phyloP scores from a whole-genome alignment of 345 rosid genomes.

The Psidium guajava region DNA sequence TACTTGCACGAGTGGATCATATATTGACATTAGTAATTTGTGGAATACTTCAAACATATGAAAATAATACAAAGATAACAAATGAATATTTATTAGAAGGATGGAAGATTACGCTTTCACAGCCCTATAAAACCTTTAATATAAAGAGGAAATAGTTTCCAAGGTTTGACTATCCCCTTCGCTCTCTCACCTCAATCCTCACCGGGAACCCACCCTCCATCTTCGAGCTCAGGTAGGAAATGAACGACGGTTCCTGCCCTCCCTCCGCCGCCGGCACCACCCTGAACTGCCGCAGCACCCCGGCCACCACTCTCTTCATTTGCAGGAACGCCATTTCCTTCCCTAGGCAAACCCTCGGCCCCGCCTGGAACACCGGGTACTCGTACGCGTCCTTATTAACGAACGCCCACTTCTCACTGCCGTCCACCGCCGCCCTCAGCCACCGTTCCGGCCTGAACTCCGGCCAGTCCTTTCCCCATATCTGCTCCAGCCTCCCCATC shows the following conservation, averaged over 20 bases:
- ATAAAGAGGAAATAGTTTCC: not conserved
- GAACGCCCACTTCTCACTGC: conserved; percentile 20
- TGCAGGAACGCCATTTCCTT: conserved; percentile 34
- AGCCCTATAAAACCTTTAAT: no score
- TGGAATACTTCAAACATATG: no score
- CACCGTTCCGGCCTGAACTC: conserved; percentile 41
- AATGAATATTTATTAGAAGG: no score
- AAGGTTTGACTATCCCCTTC: not conserved
- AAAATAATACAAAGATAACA: no score
- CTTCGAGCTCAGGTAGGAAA: conserved; percentile 19
- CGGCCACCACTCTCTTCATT: conserved; percentile 33
- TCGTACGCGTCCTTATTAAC: conserved; percentile 22
- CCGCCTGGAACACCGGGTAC: conserved; percentile 31
- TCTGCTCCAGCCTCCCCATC: conserved; percentile 30
- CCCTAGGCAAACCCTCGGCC: conserved; percentile 39
- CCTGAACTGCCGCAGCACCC: conserved; percentile 23
- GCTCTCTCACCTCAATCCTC: conserved; percentile 18
- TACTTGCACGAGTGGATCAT: no score
- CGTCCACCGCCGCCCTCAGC: conserved; percentile 11
- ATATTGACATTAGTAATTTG: no score
- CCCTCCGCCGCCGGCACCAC: conserved; percentile 32
- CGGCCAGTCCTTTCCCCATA: conserved; percentile 38
- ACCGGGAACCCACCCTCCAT: conserved; percentile 53
- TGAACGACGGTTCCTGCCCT: conserved; percentile 1
- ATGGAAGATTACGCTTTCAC: not conserved